Percentiles rank a stretch among this genome's conserved stretches.
phyloP scores from a whole-genome alignment of 2,329 filamentous ascomycete genomes.

The Fusarium metavorans region DNA sequence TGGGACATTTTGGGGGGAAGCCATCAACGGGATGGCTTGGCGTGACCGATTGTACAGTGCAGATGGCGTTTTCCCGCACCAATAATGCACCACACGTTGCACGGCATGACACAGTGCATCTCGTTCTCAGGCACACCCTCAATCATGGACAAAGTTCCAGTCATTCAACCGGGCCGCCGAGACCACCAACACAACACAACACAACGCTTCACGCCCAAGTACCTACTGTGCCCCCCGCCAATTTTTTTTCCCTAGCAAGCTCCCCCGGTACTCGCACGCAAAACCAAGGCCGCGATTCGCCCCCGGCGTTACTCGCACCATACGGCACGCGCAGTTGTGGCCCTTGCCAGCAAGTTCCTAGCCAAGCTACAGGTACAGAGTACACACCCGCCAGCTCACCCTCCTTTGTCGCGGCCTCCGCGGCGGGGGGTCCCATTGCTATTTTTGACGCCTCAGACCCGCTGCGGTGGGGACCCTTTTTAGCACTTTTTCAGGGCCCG shows the following conservation, averaged over 20 bases:
- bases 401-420: constrained; percentile 31
- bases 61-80: constrained; percentile 7
- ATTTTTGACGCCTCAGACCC: constrained; percentile 43
- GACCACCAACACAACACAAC: neutral
- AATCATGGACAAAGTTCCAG: neutral
- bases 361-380: neutral
- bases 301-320: neutral
- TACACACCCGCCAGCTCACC: constrained; percentile 6
- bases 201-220: neutral
- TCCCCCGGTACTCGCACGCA: neutral
- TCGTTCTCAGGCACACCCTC: neutral
- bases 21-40: constrained; percentile 30
- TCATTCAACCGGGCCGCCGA: neutral
- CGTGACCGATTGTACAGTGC: constrained; percentile 11
- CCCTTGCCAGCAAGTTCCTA: neutral
- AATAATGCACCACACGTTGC: neutral
- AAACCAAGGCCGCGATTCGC: constrained; percentile 6
- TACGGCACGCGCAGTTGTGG: neutral
- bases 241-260: neutral
- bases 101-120: neutral
- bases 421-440: constrained; percentile 36
- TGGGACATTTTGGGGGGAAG: constrained; percentile 1
- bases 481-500: constrained; percentile 13
- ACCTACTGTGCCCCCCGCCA: neutral
- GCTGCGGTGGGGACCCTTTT: constrained; percentile 24